Base-by-base conservation (phyloP, 345 rosid species). In the Citrus hindsii region DNA sequence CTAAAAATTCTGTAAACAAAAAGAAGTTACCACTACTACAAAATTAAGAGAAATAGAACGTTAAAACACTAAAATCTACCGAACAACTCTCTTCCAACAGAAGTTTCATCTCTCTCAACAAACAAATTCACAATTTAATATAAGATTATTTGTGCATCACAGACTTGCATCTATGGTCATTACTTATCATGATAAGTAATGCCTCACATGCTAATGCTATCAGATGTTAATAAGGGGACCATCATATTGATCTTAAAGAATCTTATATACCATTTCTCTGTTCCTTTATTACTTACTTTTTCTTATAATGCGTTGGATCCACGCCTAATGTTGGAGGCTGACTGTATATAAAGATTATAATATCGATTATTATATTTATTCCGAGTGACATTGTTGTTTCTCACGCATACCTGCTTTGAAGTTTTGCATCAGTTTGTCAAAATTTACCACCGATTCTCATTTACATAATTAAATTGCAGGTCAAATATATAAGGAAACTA, bases 1-100 rank as follows among this genome's bases (percentile, higher is more conserved):
- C 0, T 37, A 37, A 37, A 37, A 35, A 6, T 35, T 6, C 0
- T 35, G 2, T 1, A 35, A 1, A 7, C 1, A 1, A 35, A 35
- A 35, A 35, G 38, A 35, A 35, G 38, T 35, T 35, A 35, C n/a
- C n/a, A n/a, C 6, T 33, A 33, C 35, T 33, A 33, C 5, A 7
- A 35, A 35, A 6, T 6, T 35, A 35, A 35, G 38, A 35, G 38
- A 35, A 35, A 35, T 6, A 35, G 0, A 35, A 35, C 38, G 7
- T 35, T 35, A 35, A 35, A 35, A 0, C 40, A 37, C 3, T 9
- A 40, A 40, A 9, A 40, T 40, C 12, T 40, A 10, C 12, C 1
- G 9, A 9, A 40, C 46, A 40, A 40, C 10, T 40, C 3, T 40
- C 12, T 40, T 10, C 46, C 46, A 7, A 7, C 12, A 12, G 12